Conservation (phyloP, 2,329 filamentous ascomycete genomes). For the Monilinia fructigena region DNA sequence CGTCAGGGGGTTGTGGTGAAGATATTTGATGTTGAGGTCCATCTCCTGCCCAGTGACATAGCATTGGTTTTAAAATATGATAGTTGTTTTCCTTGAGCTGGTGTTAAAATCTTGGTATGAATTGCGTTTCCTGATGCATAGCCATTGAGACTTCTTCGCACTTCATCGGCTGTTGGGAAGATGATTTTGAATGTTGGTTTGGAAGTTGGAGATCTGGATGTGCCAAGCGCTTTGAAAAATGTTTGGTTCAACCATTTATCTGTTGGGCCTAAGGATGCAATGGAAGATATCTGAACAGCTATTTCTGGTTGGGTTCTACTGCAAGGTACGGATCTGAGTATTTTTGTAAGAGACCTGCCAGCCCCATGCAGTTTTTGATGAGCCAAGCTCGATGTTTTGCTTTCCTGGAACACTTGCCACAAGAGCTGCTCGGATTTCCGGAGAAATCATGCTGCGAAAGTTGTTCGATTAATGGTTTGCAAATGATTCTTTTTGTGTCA, state of each 20-base stretch:
- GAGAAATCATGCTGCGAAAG: slow-evolving; percentile 68
- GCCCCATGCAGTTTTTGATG: slow-evolving; percentile 64
- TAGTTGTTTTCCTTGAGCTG: slow-evolving; percentile 71
- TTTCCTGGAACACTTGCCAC: slow-evolving; percentile 76
- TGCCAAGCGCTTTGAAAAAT: slow-evolving; percentile 53
- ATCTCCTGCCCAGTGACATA: slow-evolving; percentile 76
- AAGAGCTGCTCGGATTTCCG: slow-evolving; percentile 63
- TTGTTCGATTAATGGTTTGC: slow-evolving; percentile 54
- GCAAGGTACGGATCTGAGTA: slow-evolving; percentile 55
- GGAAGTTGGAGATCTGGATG: slow-evolving; percentile 32
- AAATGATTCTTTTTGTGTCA: slow-evolving; percentile 55
- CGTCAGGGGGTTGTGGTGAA: background rate
- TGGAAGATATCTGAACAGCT: slow-evolving; percentile 71
- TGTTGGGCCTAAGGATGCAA: slow-evolving; percentile 71
- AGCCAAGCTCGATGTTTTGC: slow-evolving; percentile 50
- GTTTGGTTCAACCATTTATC: slow-evolving; percentile 71
- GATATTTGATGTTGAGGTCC: slow-evolving; percentile 29
- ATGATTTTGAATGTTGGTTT: slow-evolving; percentile 65
- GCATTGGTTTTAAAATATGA: slow-evolving; percentile 68
- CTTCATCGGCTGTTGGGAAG: slow-evolving; percentile 78
- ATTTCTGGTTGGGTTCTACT: slow-evolving; percentile 47
- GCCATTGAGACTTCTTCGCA: slow-evolving; percentile 73
- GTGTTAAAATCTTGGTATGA: slow-evolving; percentile 72
- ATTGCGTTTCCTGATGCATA: slow-evolving; percentile 77
- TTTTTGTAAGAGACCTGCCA: slow-evolving; percentile 63